Base-by-base conservation (phyloP, 352 stramenopile genomes). In the Aphanomyces stellatus region DNA sequence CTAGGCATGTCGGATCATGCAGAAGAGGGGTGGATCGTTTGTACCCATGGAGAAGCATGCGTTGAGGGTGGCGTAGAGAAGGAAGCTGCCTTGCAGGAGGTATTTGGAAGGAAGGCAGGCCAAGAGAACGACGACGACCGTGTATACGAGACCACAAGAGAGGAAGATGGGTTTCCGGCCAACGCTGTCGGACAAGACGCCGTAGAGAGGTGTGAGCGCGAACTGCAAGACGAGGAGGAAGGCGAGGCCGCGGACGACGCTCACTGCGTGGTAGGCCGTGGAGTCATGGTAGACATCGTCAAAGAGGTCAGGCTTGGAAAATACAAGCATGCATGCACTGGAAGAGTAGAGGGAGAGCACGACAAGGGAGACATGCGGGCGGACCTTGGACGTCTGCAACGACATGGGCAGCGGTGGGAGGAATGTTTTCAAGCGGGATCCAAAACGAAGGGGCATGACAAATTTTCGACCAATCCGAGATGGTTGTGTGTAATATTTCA, bases 211-310 rank as follows among this genome's bases (percentile, higher is more conserved):
- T 30, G 25, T 37, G 13, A 57, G 11, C 22, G 7, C 30, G 19
- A 57, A 11, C 27, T 57, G 49, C n/a, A 35, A 1, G 7, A 33
- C 19, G 13, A 57, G 15, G 5, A 57, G 15, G 25, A 30, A 15
- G 22, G 49, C 27, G 15, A 57, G 30, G 17, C 22, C 2, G 10
- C 49, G 7, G 4, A 57, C 49, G 19, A 57, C 30, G 19, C n/a
- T 15, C n/a, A 24, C 15, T 17, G 25, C 49, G 33, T 34, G 19
- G 30, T 57, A 22, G 6, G 49, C 30, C 19, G 49, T 34, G 19
- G 30, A 33, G 49, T 57, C 49, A 24, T 30, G 49, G 25, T 57
- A 30, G 49, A 57, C 33, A 57, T 57, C 49, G 19, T 57, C 49
- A 37, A 57, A 57, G 6, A 57, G 27, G n/a, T 57, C 49, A 34